These are phyloP conservation scores for Amaranthus tricolor DNA, from an alignment of 179 eudicot species.

Conservation along the genomic window DNA sequence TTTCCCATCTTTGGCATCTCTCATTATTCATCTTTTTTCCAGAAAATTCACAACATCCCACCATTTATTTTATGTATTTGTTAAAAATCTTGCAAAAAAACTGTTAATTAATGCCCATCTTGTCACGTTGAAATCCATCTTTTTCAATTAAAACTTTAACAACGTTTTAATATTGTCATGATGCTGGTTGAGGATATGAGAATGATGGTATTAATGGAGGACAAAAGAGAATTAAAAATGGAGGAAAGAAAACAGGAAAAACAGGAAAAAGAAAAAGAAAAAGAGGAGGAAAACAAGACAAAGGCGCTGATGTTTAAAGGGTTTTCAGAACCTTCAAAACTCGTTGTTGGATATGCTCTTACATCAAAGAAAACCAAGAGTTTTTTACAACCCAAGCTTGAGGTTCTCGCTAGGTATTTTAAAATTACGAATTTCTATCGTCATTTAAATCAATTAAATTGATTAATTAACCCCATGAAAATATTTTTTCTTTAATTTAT, in stretches of 20 bases:
- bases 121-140: too few species aligned
- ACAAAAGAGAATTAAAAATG: slow-evolving; percentile 28
- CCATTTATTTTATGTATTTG: too few species aligned
- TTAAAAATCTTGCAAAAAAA: too few species aligned
- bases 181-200: slow-evolving; percentile 38
- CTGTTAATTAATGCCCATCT: too few species aligned
- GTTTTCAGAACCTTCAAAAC: slow-evolving; percentile 38
- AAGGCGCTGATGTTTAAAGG: slow-evolving; percentile 25
- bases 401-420: slow-evolving; percentile 59
- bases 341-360: slow-evolving; percentile 76
- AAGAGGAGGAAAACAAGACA: slow-evolving; percentile 5
- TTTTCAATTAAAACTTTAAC: too few species aligned
- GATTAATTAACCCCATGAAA: not conserved
- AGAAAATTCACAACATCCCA: too few species aligned
- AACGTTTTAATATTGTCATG: not conserved
- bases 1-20: too few species aligned
- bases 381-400: slow-evolving; percentile 67
- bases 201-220: slow-evolving; percentile 32
- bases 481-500: not conserved
- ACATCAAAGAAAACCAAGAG: slow-evolving; percentile 70
- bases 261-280: not conserved
- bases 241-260: slow-evolving; percentile 21
- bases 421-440: not conserved
- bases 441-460: not conserved
- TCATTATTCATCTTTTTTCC: too few species aligned